phyloP scores from a whole-genome alignment of 2,329 filamentous ascomycete species.

The Sarocladium kiliense region DNA sequence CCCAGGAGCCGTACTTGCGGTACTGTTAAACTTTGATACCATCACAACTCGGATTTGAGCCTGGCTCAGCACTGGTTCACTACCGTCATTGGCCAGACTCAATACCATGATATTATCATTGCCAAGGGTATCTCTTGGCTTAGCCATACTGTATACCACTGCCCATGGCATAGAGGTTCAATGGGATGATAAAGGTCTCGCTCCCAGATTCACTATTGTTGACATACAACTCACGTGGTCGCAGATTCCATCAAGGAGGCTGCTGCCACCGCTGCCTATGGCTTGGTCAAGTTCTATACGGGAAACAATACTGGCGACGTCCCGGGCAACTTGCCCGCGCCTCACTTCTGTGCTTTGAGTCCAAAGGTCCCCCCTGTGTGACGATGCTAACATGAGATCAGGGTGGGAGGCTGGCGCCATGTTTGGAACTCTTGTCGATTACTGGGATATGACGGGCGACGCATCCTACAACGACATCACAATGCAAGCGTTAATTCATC shows the following conservation, averaged over 20 bases:
- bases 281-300: constrained; percentile 44
- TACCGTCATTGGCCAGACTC: too few relatives aligned
- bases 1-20: too few relatives aligned
- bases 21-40: too few relatives aligned
- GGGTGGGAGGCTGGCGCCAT: constrained; percentile 70
- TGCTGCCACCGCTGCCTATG: constrained; percentile 41
- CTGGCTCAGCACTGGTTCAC: too few relatives aligned
- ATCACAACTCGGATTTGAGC: too few relatives aligned
- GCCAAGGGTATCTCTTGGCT: too few relatives aligned
- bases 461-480: constrained; percentile 56
- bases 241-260: constrained; percentile 46
- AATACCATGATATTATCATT: too few relatives aligned
- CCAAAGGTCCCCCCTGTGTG: not conserved
- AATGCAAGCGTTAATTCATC: constrained; percentile 54
- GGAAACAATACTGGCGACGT: constrained; percentile 55
- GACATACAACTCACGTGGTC: not conserved
- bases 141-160: too few relatives aligned
- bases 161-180: not conserved
- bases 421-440: constrained; percentile 67
- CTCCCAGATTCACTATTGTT: not conserved
- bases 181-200: not conserved
- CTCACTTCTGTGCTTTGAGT: constrained; percentile 55
- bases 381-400: constrained; percentile 11
- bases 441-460: constrained; percentile 67
- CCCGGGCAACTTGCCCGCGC: constrained; percentile 52